Base-by-base conservation (phyloP, 805 yeast genomes). In the Wickerhamiella azyma region DNA sequence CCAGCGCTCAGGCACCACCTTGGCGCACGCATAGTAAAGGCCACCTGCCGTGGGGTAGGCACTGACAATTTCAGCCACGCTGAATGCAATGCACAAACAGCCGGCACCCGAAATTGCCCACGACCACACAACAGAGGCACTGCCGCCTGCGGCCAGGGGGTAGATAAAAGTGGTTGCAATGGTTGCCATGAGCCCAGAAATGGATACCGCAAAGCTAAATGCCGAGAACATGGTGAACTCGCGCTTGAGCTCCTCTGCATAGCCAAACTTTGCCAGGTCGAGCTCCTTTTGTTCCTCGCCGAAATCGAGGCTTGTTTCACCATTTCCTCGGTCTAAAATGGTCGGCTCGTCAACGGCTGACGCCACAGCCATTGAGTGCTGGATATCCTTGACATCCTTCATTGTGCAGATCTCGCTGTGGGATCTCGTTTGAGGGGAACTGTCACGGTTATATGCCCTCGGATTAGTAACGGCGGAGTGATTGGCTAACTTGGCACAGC, bases 21-120 rank as follows among this genome's bases (percentile, higher is more conserved):
- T 48, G 17, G 56, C 46, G 46, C 59, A 56, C 26, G 85, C 82
- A 53, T 79, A 77, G 58, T 78, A 81, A 36, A 81, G 63, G 10
- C 88, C 88, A 44, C 88, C 88, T 18, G 82, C 74, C 0, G 88
- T 81, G 26, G 89, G 88, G 52, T 79, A 72, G 0, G 85, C 74
- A 32, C 79, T 71, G 1, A 80, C 83, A 50, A 79, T 59, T 54
- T 79, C 81, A 2, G 84, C 70, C 75, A 81, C 77, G 11, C 80
- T 50, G 16, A 72, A 63, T 44, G 81, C 81, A 41, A 74, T 72
- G 50, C 69, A 64, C 52, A 76, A 59, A 50, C 79, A 72, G 42
- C 79, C 77, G 32, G 67, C 44, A 10, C 75, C 71, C 39, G 77
- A 72, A 37, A 71, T 66, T 48, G 73, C 61, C 81, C 81, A 77